Conservation (phyloP, 73 alveolate species). For the Blepharisma stoltei region DNA sequence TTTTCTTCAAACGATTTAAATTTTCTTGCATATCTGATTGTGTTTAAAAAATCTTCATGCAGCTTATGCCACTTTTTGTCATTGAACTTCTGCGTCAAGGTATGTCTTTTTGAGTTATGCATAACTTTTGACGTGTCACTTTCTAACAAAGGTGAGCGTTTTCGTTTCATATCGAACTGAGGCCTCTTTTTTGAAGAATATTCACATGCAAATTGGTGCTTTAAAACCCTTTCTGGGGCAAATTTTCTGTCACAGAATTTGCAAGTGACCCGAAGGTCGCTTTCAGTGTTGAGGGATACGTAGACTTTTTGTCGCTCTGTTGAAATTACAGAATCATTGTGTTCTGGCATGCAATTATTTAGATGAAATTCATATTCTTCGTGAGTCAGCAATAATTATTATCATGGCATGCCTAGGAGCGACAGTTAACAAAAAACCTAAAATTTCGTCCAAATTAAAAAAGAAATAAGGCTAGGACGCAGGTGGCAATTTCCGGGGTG, state of each 20-base stretch:
- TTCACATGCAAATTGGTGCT: conserved; percentile 21
- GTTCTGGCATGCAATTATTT: no score
- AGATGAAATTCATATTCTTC: no score
- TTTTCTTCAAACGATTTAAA: conserved; percentile 56
- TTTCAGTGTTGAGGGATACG: no score
- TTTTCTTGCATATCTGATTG: conserved; percentile 55
- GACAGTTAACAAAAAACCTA: no score
- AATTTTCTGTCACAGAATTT: conserved; percentile 23
- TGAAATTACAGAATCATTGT: no score
- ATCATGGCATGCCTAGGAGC: no score
- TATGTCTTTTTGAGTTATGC: not conserved
- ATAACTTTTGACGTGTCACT: not conserved
- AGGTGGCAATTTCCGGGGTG: no score
- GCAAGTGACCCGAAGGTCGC: not conserved
- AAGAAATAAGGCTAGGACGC: no score
- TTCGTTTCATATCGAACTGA: not conserved
- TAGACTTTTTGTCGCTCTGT: no score
- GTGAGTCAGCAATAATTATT: no score
- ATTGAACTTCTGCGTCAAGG: not conserved
- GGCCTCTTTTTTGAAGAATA: conserved; percentile 8
- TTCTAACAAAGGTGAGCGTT: not conserved
- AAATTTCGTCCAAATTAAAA: no score
- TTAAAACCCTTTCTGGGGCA: conserved; percentile 4
- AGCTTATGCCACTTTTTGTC: conserved; percentile 54
- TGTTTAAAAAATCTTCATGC: conserved; percentile 60